Evolutionary conservation across 2,329 filamentous ascomycete genomes (phyloP), one percentile per base, ranked within the genome.

Genomic region (Blumeriella jaapii): DNA sequence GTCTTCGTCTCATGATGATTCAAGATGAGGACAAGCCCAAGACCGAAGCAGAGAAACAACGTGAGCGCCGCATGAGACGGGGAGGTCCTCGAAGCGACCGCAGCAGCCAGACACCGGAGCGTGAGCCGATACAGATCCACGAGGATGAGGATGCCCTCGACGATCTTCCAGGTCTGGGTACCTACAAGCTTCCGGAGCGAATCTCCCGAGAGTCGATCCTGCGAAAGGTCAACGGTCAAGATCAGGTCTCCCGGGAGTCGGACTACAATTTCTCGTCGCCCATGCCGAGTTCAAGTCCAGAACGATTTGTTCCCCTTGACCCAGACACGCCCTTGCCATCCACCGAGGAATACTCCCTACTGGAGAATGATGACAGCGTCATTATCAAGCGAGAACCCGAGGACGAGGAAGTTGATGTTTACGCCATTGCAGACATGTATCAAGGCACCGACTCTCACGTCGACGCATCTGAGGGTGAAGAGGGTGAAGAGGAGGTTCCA

Each of bases 191-290:
- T 10, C 83, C 77, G 12, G 69, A 82, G 8, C 80, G 80, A 36
- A 93, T 96, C 53, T 95, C 89, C 6, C 75, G 89, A 23, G 91
- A 96, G 56, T 94, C 87, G 0, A 96, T 96, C 48, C 65, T 96
- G 50, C 78, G 83, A 34, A 85, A 89, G 43, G 79, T 95, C 36
- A 84, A 91, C 55, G 83, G 69, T 29, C 46, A 62, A 26, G 51
- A 66, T 41, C 48, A 59, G 30, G 64, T 70, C 28, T 71, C 76
- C 13, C 61, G 65, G 39, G 67, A 75, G 35, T 73, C 77, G 3
- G 71, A 77, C 38, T 78, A 73, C 44, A 70, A 71, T 48, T 74
- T 79, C 49, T 76, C 73, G 3, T 76, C 75, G 2, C 71, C 74
- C 1, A 61, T 64, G n/a, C 63, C 68, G 2, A 69, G 67, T 41